phyloP scores from a whole-genome alignment of 1,284 basidiomycete genomes.

The Ganoderma lucidum region DNA sequence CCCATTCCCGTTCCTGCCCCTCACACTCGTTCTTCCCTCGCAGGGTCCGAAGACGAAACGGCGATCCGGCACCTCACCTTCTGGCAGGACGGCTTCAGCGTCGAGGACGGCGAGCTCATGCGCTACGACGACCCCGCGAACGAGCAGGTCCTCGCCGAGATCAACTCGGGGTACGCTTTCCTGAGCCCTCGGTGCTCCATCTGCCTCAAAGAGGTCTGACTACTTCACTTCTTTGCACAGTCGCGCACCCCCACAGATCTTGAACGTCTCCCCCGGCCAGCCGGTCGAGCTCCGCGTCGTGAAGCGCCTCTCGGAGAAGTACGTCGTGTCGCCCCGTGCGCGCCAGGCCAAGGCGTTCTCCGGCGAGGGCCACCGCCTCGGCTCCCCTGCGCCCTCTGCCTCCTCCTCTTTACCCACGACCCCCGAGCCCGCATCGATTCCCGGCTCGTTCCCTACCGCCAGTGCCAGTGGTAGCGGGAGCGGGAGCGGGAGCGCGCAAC shows the following conservation, averaged over 20 bases:
- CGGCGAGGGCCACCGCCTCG: slow-evolving; percentile 87
- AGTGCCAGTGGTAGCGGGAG: slow-evolving; percentile 26
- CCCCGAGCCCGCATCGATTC: slow-evolving; percentile 54
- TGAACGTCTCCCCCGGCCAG: slow-evolving; percentile 84
- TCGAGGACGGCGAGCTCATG: slow-evolving; percentile 91
- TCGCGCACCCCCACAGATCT: slow-evolving; percentile 79
- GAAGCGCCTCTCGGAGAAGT: slow-evolving; percentile 81
- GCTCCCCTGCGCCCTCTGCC: slow-evolving; percentile 61
- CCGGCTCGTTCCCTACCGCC: slow-evolving; percentile 59
- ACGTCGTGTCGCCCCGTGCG: slow-evolving; percentile 58
- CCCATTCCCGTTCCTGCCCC: not conserved
- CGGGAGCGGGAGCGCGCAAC: slow-evolving; percentile 9
- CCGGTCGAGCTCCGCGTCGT: slow-evolving; percentile 88
- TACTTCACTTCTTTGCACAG: slow-evolving; percentile 45
- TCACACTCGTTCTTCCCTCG: not conserved
- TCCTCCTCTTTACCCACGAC: slow-evolving; percentile 2
- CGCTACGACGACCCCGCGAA: slow-evolving; percentile 87
- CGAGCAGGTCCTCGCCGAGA: slow-evolving; percentile 76
- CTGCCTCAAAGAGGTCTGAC: slow-evolving; percentile 1
- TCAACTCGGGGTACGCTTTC: slow-evolving; percentile 77
- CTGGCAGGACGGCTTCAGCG: slow-evolving; percentile 94
- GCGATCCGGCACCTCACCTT: slow-evolving; percentile 87
- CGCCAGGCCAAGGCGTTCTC: slow-evolving; percentile 60
- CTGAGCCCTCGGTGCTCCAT: slow-evolving; percentile 13
- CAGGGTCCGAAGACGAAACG: slow-evolving; percentile 61